phyloP scores from a whole-genome alignment of 768 basidiomycete species.

The Amanita exitialis region DNA sequence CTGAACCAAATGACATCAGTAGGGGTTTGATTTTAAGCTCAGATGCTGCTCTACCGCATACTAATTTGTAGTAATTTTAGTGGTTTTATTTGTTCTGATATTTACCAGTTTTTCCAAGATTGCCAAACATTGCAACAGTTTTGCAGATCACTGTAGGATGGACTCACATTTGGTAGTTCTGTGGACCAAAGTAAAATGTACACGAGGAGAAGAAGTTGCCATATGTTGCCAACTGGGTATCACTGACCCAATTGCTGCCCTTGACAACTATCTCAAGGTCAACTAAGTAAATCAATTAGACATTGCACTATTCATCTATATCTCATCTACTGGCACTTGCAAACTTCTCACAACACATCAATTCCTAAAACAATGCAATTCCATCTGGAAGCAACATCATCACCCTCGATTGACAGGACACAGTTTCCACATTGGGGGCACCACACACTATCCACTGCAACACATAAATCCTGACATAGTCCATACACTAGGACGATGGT shows the following conservation, averaged over 20 bases:
- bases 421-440: constrained; percentile 16
- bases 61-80: too few relatives aligned
- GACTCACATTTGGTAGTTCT: too few relatives aligned
- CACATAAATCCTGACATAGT: constrained; percentile 18
- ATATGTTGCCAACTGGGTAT: constrained; percentile 9
- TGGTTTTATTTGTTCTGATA: too few relatives aligned
- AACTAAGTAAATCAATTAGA: constrained; percentile 4
- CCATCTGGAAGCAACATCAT: constrained; percentile 3
- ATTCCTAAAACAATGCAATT: constrained; percentile 9
- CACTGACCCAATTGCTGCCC: constrained; percentile 12
- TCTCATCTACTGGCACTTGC: not conserved
- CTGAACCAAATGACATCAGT: too few relatives aligned
- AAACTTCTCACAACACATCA: not conserved
- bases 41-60: too few relatives aligned
- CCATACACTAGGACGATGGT: constrained; percentile 18
- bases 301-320: constrained; percentile 7
- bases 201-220: constrained; percentile 17
- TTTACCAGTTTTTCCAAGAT: too few relatives aligned
- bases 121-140: too few relatives aligned
- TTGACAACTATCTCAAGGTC: constrained; percentile 13
- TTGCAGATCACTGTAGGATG: too few relatives aligned
- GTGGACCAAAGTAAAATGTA: constrained; percentile 22
- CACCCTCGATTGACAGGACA: constrained; percentile 10
- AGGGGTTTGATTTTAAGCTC: too few relatives aligned
- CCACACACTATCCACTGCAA: constrained; percentile 12